phyloP scores from a whole-genome alignment of 2,329 filamentous ascomycete genomes.

The Phialophora verrucosa region DNA sequence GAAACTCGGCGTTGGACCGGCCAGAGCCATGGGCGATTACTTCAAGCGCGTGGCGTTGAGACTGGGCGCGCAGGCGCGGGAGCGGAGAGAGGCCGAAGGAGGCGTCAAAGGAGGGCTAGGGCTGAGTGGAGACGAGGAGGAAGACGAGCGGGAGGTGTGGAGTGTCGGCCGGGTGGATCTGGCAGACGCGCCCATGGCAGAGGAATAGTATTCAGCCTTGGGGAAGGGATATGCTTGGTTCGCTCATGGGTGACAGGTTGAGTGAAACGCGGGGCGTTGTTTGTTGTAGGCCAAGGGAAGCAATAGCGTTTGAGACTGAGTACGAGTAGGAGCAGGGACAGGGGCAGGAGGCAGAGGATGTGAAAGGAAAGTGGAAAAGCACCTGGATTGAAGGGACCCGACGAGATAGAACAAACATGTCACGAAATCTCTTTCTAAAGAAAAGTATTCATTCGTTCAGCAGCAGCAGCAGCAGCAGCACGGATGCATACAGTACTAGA shows the following conservation, averaged over 20 bases:
- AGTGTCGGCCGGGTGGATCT: constrained; percentile 90
- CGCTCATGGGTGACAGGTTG: not conserved
- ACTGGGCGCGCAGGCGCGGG: constrained; percentile 82
- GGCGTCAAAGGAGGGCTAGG: constrained; percentile 79
- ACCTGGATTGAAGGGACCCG: not conserved
- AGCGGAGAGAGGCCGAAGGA: constrained; percentile 89
- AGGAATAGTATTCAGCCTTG: constrained; percentile 7
- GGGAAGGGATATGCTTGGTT: not conserved
- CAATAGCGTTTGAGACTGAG: not conserved
- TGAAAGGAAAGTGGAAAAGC: not conserved
- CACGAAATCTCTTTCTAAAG: no score
- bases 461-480: no score
- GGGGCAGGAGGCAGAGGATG: not conserved
- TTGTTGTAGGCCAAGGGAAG: not conserved
- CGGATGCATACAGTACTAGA: no score
- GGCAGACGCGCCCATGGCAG: constrained; percentile 46
- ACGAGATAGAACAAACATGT: not conserved
- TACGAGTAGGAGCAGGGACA: not conserved
- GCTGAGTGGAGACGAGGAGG: constrained; percentile 84
- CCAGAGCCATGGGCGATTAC: constrained; percentile 91
- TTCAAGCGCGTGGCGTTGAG: constrained; percentile 91
- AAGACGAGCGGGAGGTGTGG: constrained; percentile 96
- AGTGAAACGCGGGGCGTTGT: not conserved
- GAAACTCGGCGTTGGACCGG: constrained; percentile 59
- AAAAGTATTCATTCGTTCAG: no score